Evolutionary conservation across 2,329 filamentous ascomycete species (phyloP).

Genomic region (Calonectria pteridis): DNA sequence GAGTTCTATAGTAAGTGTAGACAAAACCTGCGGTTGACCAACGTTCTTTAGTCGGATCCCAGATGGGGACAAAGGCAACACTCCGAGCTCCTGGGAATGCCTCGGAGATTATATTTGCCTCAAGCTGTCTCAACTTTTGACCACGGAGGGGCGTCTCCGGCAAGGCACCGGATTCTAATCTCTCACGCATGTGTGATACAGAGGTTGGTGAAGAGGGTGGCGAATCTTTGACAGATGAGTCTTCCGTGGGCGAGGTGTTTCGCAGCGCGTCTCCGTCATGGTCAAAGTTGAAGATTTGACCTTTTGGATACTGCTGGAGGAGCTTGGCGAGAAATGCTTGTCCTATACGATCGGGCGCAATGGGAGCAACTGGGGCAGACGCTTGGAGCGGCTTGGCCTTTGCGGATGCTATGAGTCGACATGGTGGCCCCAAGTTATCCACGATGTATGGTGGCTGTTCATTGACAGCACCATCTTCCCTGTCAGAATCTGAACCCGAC

Average conservation of each 20-base stretch:
- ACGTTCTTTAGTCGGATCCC: conserved; percentile 58
- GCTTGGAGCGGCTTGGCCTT: background rate
- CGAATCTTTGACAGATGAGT: background rate
- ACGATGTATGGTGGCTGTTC: conserved; percentile 37
- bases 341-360: background rate
- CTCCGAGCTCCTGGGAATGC: conserved; percentile 59
- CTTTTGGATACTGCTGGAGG: conserved; percentile 58
- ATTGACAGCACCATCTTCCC: background rate
- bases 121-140: conserved; percentile 27
- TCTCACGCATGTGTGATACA: background rate
- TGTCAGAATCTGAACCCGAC: background rate
- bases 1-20: conserved; percentile 59
- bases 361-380: background rate
- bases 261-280: conserved; percentile 51
- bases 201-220: background rate
- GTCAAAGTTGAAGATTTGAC: conserved; percentile 60
- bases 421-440: conserved; percentile 55
- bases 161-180: background rate
- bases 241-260: conserved; percentile 42
- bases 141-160: background rate
- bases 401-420: conserved; percentile 24
- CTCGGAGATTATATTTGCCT: conserved; percentile 45
- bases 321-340: conserved; percentile 55
- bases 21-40: conserved; percentile 64
- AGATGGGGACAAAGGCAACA: conserved; percentile 61